Evolutionary conservation across 768 basidiomycete genomes (phyloP).

Genomic region (Fistulinella prunicolor): DNA sequence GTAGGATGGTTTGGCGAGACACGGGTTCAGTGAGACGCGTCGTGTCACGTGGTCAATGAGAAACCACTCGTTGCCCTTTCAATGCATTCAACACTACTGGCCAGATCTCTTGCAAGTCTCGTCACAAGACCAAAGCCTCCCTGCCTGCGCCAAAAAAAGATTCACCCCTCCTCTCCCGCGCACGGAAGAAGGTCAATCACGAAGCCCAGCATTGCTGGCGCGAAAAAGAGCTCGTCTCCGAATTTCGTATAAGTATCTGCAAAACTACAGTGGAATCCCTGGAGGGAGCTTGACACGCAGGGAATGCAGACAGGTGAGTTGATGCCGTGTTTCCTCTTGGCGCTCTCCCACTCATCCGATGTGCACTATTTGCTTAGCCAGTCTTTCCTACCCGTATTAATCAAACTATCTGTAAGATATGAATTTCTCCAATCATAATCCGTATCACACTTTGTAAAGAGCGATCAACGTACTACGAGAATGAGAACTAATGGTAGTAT

Average conservation of each 20-base stretch:
- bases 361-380: no score
- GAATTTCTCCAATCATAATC: no score
- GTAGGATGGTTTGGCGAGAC: not conserved
- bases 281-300: slow-evolving; percentile 89
- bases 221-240: slow-evolving; percentile 91
- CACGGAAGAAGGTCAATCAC: slow-evolving; percentile 93
- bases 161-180: slow-evolving; percentile 51
- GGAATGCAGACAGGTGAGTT: slow-evolving; percentile 83
- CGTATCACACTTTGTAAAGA: no score
- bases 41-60: slow-evolving; percentile 8
- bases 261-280: slow-evolving; percentile 88
- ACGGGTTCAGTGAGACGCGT: slow-evolving; percentile 6
- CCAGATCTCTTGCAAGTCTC: not conserved
- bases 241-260: slow-evolving; percentile 78
- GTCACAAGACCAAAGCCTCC: slow-evolving; percentile 44
- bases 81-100: no score
- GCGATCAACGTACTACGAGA: no score
- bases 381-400: no score
- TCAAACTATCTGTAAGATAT: no score
- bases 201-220: slow-evolving; percentile 98
- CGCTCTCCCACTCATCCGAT: slow-evolving; percentile 3
- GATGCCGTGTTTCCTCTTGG: not conserved
- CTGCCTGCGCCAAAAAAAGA: slow-evolving; percentile 48
- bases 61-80: no score
- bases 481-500: no score